These are phyloP conservation scores for Xylariales sp. DNA, from an alignment of 2,329 filamentous ascomycete species.

Conservation along the genomic window DNA sequence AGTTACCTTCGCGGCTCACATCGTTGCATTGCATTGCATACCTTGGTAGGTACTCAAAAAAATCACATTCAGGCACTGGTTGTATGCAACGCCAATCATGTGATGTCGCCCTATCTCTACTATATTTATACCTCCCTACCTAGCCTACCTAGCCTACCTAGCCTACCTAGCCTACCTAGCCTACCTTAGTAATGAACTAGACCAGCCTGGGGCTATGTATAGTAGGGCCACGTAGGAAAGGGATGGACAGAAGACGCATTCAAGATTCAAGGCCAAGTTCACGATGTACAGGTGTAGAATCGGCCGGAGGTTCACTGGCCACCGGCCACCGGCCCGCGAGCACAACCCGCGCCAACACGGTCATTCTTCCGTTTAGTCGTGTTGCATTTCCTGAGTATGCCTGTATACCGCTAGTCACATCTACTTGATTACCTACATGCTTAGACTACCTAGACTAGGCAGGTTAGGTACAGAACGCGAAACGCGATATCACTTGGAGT, in stretches of 20 bases:
- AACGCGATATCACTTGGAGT: background rate
- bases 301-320: background rate
- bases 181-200: background rate
- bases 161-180: too few relatives aligned
- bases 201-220: background rate
- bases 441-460: background rate
- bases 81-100: constrained; percentile 21
- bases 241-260: background rate
- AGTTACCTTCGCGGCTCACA: constrained; percentile 19
- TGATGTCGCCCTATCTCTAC: constrained; percentile 1
- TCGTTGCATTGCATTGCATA: constrained; percentile 24
- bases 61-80: constrained; percentile 14
- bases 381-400: background rate
- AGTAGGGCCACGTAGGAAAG: background rate
- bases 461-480: background rate
- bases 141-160: too few relatives aligned
- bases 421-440: background rate
- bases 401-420: background rate
- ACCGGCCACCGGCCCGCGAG: too few relatives aligned
- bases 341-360: background rate
- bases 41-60: background rate
- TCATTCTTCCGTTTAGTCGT: background rate
- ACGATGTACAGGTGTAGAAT: constrained; percentile 5
- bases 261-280: constrained; percentile 11
- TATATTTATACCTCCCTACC: too few relatives aligned